Base-by-base conservation (phyloP, 345 rosid species). In the Mercurialis annua region DNA sequence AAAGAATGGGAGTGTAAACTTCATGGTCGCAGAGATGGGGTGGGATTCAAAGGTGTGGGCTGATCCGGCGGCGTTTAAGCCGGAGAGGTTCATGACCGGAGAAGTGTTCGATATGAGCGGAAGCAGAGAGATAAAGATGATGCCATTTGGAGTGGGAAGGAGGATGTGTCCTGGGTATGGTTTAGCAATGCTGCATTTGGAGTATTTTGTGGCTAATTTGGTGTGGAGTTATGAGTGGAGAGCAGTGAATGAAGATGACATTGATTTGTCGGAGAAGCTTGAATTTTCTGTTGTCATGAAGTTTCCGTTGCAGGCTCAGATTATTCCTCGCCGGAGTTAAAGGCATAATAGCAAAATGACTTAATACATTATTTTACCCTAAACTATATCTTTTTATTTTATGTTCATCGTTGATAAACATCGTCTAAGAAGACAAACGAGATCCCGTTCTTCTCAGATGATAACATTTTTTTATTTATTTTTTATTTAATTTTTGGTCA, bases 1-100 rank as follows among this genome's bases (percentile, higher is more conserved):
- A 15, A 54, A 54, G 59, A 54, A 12, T 54, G 59, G 34, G 9
- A 29, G 17, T 6, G n/a, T 54, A 18, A 54, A 54, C 59, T 54
- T 54, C 59, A 54, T 54, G 59, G 59, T 54, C 5, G 59, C 59
- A 18, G 60, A 56, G 10, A 56, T 30, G n/a, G 60, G 42, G 20
- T 20, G 42, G n/a, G 60, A 56, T 56, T 4, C 60, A 34, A 31
- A 4, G 8, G 60, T 31, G 40, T 30, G 60, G 60, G 40, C 29
- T 11, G 60, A 56, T 56, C 60, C 60, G 10, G 31, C 31, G 60
- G 60, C 17, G 10, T 56, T 56, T 30, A 56, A 31, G 21, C 57
- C 57, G 4, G 57, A 53, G 17, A 53, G 57, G 10, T 53, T 53
- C 21, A n/a, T 48, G 51, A 18, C 21, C 8, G 59, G 16, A 2